Evolutionary conservation across 345 rosid species (phyloP).

Genomic region (Melaleuca alternifolia): DNA sequence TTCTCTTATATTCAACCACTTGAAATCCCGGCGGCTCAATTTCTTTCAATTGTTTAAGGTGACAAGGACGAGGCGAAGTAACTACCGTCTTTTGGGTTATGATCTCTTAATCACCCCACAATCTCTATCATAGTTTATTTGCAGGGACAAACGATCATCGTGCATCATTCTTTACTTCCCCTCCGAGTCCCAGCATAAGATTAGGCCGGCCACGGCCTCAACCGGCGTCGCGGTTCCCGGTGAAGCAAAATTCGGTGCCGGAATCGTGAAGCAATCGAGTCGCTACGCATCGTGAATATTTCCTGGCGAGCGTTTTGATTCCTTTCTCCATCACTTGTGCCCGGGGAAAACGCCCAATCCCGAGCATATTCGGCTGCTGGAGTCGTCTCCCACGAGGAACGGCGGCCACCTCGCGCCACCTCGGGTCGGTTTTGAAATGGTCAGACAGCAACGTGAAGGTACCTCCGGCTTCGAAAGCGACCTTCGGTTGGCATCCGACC

Average conservation of each 20-base stretch:
- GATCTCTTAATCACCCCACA: not conserved
- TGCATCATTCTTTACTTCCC: too few species aligned
- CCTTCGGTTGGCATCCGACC: not conserved
- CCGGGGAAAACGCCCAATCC: not conserved
- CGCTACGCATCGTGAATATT: too few species aligned
- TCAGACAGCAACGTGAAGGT: not conserved
- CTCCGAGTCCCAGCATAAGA: not conserved
- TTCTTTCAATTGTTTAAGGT: not conserved
- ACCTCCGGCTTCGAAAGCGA: not conserved
- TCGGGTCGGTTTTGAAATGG: not conserved
- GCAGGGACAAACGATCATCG: not conserved
- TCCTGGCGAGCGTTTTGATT: too few species aligned
- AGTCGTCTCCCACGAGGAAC: not conserved
- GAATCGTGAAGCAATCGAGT: too few species aligned
- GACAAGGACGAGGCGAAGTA: not conserved
- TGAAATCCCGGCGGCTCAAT: not conserved
- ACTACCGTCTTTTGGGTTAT: not conserved
- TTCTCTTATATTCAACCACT: not conserved
- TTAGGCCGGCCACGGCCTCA: too few species aligned
- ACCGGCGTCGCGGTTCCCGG: too few species aligned
- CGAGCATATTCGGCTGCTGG: not conserved
- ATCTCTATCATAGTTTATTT: not conserved
- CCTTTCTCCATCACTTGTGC: not conserved
- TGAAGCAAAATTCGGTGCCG: too few species aligned
- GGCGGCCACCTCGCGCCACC: not conserved